Conservation (phyloP, 345 rosid genomes). For the Eucalyptus cloeziana region DNA sequence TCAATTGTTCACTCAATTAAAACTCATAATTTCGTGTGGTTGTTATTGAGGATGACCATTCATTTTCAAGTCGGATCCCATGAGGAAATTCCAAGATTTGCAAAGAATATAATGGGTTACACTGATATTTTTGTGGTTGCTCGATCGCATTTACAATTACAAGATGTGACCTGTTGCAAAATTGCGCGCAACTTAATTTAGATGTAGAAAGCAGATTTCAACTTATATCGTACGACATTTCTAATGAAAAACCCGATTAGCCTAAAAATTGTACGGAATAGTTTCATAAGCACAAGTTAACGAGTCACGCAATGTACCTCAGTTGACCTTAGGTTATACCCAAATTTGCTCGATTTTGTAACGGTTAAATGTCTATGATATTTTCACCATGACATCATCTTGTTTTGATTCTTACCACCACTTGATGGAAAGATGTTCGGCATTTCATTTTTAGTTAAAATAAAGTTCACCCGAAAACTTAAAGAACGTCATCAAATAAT, state of each 20-base stretch:
- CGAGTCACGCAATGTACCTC: not conserved
- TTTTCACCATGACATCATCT: too few relatives aligned
- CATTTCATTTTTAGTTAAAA: not conserved
- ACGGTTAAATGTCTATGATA: not conserved
- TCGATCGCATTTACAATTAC: not conserved
- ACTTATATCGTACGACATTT: not conserved
- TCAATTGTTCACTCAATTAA: too few relatives aligned
- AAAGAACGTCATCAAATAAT: not conserved
- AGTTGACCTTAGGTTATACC: too few relatives aligned
- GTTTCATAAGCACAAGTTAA: too few relatives aligned
- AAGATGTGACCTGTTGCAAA: not conserved
- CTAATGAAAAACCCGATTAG: not conserved
- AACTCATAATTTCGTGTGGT: too few relatives aligned
- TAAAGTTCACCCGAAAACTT: too few relatives aligned
- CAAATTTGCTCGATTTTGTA: not conserved
- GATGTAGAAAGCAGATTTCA: not conserved
- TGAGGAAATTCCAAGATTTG: not conserved
- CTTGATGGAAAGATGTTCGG: not conserved
- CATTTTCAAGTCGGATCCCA: too few relatives aligned
- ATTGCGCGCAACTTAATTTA: not conserved
- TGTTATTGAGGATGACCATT: too few relatives aligned
- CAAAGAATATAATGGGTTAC: not conserved
- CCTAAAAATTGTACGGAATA: not conserved
- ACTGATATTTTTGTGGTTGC: not conserved
- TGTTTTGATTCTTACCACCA: not conserved